phyloP scores from a whole-genome alignment of 1,284 basidiomycete genomes.

The Pisolithus thermaeus region DNA sequence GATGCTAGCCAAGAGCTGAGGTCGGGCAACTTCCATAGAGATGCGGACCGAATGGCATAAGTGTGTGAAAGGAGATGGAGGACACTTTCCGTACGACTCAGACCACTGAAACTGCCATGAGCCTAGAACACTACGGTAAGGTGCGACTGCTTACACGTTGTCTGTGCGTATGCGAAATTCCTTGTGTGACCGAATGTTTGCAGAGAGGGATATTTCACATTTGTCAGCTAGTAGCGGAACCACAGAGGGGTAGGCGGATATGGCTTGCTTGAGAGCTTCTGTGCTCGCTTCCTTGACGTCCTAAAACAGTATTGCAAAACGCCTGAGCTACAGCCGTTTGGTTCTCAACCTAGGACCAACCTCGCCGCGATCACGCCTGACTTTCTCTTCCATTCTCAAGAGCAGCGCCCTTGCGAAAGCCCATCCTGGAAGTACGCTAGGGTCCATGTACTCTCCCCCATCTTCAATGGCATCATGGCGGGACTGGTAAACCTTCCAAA shows the following conservation, averaged over 20 bases:
- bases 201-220: conserved; percentile 63
- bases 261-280: conserved; percentile 63
- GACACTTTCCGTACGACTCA: conserved; percentile 38
- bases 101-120: conserved; percentile 27
- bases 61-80: conserved; percentile 77
- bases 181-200: conserved; percentile 49
- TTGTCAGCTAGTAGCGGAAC: conserved; percentile 80
- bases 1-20: conserved; percentile 66
- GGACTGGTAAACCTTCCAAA: conserved; percentile 42
- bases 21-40: conserved; percentile 75
- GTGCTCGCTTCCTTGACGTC: conserved; percentile 40
- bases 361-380: conserved; percentile 41
- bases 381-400: conserved; percentile 53
- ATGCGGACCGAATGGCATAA: conserved; percentile 71
- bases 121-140: background rate
- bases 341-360: conserved; percentile 11
- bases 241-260: conserved; percentile 73
- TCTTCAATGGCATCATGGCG: conserved; percentile 1
- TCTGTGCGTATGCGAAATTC: conserved; percentile 70
- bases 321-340: background rate
- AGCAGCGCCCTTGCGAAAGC: conserved; percentile 73
- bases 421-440: conserved; percentile 73
- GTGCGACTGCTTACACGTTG: conserved; percentile 40
- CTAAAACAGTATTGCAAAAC: conserved; percentile 4
- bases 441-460: conserved; percentile 39